Evolutionary conservation across 305 asterid genomes (phyloP).

Genomic region (Ilex paraguariensis): DNA sequence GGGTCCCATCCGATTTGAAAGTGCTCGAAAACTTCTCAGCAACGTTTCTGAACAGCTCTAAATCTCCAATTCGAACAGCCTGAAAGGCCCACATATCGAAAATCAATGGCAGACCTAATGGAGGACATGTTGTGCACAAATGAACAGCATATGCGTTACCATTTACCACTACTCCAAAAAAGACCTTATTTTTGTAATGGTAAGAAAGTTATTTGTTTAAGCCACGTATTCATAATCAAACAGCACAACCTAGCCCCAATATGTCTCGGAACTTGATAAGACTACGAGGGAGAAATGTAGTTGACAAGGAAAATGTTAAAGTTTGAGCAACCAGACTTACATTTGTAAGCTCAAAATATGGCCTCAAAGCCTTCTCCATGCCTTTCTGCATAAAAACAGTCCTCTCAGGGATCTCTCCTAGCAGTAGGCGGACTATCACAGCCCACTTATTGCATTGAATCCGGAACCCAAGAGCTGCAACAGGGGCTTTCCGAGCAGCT

Average conservation of each 20-base stretch:
- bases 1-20: conserved; percentile 72
- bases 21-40: conserved; percentile 75
- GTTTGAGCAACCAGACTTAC: conserved; percentile 35
- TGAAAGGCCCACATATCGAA: conserved; percentile 26
- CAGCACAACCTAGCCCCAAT: no score
- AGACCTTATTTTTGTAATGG: no score
- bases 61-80: conserved; percentile 95
- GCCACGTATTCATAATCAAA: no score
- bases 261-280: no score
- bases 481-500: conserved; percentile 96
- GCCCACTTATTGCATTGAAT: conserved; percentile 94
- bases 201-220: no score
- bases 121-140: no score
- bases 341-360: conserved; percentile 96
- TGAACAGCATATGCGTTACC: no score
- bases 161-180: no score
- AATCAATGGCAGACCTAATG: no score
- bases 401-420: conserved; percentile 97
- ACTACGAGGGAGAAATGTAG: not conserved
- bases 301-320: not conserved
- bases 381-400: conserved; percentile 98
- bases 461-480: conserved; percentile 88
- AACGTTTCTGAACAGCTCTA: conserved; percentile 72
- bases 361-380: conserved; percentile 88
- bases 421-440: conserved; percentile 80